Evolutionary conservation across 768 basidiomycete genomes (phyloP).

Genomic region (Lentinula boryana): DNA sequence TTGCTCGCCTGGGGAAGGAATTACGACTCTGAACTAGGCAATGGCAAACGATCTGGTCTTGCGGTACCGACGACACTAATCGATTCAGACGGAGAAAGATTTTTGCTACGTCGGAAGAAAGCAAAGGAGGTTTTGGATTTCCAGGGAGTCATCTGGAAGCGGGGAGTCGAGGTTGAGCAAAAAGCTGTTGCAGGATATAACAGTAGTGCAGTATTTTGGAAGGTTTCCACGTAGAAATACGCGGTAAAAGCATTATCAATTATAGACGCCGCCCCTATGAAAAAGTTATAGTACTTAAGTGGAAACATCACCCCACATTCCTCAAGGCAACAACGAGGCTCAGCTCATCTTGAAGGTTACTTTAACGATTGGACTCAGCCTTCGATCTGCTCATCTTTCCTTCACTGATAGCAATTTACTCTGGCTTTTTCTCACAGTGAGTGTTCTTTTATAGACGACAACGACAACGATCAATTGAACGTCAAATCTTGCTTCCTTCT

Average conservation of each 20-base stretch:
- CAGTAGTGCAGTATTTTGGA: slow-evolving; percentile 70
- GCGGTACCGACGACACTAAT: slow-evolving; percentile 48
- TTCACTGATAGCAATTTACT: neutral
- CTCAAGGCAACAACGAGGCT: slow-evolving; percentile 4
- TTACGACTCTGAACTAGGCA: slow-evolving; percentile 69
- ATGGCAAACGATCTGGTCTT: slow-evolving; percentile 58
- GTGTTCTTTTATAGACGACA: neutral
- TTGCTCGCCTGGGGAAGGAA: slow-evolving; percentile 72
- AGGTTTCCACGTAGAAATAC: slow-evolving; percentile 24
- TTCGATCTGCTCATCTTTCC: slow-evolving; percentile 17
- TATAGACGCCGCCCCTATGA: neutral
- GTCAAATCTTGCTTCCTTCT: neutral
- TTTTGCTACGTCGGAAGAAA: slow-evolving; percentile 50
- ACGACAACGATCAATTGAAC: neutral
- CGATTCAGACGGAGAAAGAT: slow-evolving; percentile 44
- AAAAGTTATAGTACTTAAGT: neutral
- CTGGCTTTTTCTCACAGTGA: slow-evolving; percentile 15
- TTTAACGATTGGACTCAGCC: slow-evolving; percentile 19
- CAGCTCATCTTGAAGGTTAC: slow-evolving; percentile 6
- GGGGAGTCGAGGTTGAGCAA: slow-evolving; percentile 59
- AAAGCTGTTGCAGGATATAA: slow-evolving; percentile 54
- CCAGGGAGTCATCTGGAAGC: slow-evolving; percentile 54
- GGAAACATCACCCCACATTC: neutral
- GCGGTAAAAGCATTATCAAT: neutral
- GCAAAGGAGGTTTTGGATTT: slow-evolving; percentile 54